Evolutionary conservation across 345 rosid genomes (phyloP), one percentile per base, ranked within the genome.

Genomic region (Brassica nigra): DNA sequence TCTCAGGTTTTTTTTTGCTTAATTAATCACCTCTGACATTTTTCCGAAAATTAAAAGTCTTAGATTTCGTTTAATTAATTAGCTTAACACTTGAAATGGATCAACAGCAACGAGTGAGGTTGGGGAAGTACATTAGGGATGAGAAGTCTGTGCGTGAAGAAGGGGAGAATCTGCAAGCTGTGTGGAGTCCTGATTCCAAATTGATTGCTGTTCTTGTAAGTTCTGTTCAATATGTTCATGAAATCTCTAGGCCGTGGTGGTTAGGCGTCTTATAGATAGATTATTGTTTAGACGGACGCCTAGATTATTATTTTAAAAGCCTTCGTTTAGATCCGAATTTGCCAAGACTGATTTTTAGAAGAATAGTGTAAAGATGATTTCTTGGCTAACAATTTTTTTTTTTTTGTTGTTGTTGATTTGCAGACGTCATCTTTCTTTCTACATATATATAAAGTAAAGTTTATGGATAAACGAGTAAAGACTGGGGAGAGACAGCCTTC

Each of bases 381-480:
- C 62, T 18, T 15, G 3, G 36, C 37, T 79, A 31, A 31, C 33
- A 23, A 23, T 23, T 3, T 12, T 3, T 12, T 8, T 29, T 8
- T 3, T 30, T 47, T 39, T 42, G 12, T 42, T 63, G 6, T 63
- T 20, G 28, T 36, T 42, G 28, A 49, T 68, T 68, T 85, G 89
- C 96, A 95, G 99, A 95, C 98, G n/a, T 82, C 97, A 3, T 87
- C 97, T 34, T 87, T 91, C 71, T 93, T 81, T 80, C 93, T 95
- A 77, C 94, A 93, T 77, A 87, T 95, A 70, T 93, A 88, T 86
- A 95, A 93, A 84, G 83, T 93, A 39, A 94, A 89, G 71, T 89
- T 89, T 83, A 78, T 91, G 2, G 99, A 93, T 76, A 91, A 83
- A 78, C 86, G 78, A 78, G 66, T 91, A 76, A 89, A 84, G 69